phyloP scores from a whole-genome alignment of 73 alveolate species.

The Paraurostyla sp. region DNA sequence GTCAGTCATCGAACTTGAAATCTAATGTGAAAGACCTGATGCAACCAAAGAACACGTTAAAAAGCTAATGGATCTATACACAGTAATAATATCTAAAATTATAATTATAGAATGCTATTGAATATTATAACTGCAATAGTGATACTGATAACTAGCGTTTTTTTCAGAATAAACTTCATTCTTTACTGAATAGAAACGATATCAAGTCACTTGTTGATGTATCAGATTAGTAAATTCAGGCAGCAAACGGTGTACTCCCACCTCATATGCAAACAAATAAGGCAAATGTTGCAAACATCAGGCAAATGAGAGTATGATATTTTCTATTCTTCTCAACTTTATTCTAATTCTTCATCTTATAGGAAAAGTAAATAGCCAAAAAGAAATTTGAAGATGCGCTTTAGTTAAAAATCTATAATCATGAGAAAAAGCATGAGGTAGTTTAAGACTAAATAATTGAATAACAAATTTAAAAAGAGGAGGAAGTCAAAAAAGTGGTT shows the following conservation, averaged over 20 bases:
- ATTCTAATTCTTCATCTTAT: too few relatives aligned
- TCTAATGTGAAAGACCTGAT: slow-evolving; percentile 60
- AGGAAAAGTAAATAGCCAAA: slow-evolving; percentile 43
- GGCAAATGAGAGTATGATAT: slow-evolving; percentile 6
- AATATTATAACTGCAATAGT: slow-evolving; percentile 28
- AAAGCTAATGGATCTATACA: slow-evolving; percentile 47
- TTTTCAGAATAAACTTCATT: slow-evolving; percentile 32
- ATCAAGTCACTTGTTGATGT: slow-evolving; percentile 10
- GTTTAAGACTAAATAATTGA: slow-evolving; percentile 29
- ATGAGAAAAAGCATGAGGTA: slow-evolving; percentile 45
- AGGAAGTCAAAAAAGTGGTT: slow-evolving; percentile 41
- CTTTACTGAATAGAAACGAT: slow-evolving; percentile 17
- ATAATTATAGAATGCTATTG: slow-evolving; percentile 31
- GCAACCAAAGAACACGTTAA: slow-evolving; percentile 57
- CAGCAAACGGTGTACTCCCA: too few relatives aligned
- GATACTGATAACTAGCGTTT: slow-evolving; percentile 26
- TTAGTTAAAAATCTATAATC: slow-evolving; percentile 17
- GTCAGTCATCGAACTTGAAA: slow-evolving; percentile 30
- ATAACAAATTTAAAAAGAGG: background rate
- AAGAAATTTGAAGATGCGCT: slow-evolving; percentile 57
- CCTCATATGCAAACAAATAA: too few relatives aligned
- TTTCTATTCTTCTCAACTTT: background rate
- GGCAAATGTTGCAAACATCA: too few relatives aligned
- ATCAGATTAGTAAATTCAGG: too few relatives aligned
- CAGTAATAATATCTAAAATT: background rate